These are phyloP conservation scores for Umbelopsis vinacea DNA, from an alignment of 192 early-diverging fungal species.

Conservation along the genomic window DNA sequence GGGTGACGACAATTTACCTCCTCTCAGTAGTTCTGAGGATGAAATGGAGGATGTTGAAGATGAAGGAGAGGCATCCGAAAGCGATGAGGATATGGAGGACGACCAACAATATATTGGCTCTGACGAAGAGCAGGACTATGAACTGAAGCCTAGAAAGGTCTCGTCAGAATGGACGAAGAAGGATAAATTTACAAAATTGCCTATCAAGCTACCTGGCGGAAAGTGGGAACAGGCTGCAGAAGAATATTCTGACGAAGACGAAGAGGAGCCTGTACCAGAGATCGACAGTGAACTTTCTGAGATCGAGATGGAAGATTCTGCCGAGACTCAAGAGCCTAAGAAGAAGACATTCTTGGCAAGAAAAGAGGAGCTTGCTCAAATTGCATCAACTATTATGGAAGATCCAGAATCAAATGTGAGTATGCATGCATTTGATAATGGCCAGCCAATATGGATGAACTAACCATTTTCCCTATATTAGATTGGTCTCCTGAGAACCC, in stretches of 20 bases:
- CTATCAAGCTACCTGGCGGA: constrained; percentile 71
- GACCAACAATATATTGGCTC: constrained; percentile 35
- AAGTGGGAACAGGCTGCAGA: constrained; percentile 51
- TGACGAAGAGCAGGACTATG: constrained; percentile 71
- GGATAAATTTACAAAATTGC: constrained; percentile 62
- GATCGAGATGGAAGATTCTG: constrained; percentile 31
- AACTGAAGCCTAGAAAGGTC: constrained; percentile 56
- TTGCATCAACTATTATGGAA: constrained; percentile 79
- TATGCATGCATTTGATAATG: not conserved
- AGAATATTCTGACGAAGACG: constrained; percentile 30
- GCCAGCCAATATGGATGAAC: not conserved
- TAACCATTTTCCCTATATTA: constrained; percentile 32
- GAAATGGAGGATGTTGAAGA: constrained; percentile 42
- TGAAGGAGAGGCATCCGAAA: constrained; percentile 34
- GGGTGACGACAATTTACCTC: constrained; percentile 37
- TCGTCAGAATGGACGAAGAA: constrained; percentile 59
- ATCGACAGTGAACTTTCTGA: constrained; percentile 41
- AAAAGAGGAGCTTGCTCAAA: constrained; percentile 81
- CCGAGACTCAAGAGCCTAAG: constrained; percentile 49
- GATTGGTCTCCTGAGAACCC: constrained; percentile 67
- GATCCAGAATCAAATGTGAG: constrained; percentile 74
- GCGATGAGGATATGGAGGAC: constrained; percentile 29
- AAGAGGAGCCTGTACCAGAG: constrained; percentile 30
- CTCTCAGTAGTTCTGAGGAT: constrained; percentile 8
- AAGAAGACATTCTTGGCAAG: constrained; percentile 63